A percentile compares a stretch with the other conserved stretches of the same genome.
Conservation (phyloP, 2,329 filamentous ascomycete species). For the Trichoderma cornu-damae region DNA sequence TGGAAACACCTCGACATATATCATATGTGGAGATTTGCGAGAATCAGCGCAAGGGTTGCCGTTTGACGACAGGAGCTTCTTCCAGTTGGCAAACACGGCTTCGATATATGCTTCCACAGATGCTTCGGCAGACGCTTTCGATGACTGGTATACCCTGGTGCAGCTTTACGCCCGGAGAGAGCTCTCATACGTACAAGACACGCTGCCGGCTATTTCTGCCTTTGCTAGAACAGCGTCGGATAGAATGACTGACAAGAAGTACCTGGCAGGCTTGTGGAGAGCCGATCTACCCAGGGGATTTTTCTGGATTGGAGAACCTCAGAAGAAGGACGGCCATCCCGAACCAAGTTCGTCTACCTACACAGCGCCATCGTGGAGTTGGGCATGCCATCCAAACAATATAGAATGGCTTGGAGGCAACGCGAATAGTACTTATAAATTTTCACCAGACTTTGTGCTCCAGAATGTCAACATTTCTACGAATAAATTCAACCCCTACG, state of each 20-base stretch:
- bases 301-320: background rate
- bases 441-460: background rate
- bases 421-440: background rate
- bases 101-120: background rate
- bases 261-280: background rate
- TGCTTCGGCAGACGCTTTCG: background rate
- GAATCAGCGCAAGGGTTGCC: background rate
- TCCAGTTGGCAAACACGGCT: background rate
- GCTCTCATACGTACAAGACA: background rate
- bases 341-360: background rate
- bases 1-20: background rate
- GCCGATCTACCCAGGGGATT: background rate
- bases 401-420: background rate
- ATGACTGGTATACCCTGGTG: background rate
- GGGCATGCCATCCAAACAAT: background rate
- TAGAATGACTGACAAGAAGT: background rate
- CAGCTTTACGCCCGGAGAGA: background rate
- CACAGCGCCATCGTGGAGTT: background rate
- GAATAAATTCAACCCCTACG: background rate
- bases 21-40: background rate
- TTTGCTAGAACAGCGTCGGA: background rate
- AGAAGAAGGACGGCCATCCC: background rate
- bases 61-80: background rate
- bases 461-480: background rate
- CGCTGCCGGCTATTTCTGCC: background rate